phyloP scores from a whole-genome alignment of 148 eudicot species.

The Vaccinium vitisidaea region DNA sequence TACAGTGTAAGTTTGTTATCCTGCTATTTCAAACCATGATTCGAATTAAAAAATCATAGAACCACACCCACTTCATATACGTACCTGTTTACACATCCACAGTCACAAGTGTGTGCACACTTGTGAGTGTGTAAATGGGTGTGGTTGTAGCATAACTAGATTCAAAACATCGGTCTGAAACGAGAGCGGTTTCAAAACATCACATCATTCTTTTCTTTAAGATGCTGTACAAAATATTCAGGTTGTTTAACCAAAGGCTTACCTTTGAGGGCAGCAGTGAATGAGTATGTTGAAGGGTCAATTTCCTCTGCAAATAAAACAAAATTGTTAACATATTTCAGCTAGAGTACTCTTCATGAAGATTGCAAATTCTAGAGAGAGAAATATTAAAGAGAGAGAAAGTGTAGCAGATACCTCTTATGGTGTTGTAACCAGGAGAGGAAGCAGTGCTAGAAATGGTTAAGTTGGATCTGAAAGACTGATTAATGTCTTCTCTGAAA shows the following conservation, averaged over 20 bases:
- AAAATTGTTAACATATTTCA: neutral
- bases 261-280: constrained; percentile 92
- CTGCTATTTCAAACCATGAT: neutral
- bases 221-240: neutral
- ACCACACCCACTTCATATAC: no score
- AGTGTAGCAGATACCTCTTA: constrained; percentile 47
- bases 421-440: constrained; percentile 71
- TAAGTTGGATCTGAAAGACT: constrained; percentile 64
- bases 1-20: neutral
- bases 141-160: no score
- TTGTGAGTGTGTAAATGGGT: no score
- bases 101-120: no score
- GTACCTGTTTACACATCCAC: no score
- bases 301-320: constrained; percentile 61
- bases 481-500: constrained; percentile 57
- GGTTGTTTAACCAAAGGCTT: neutral
- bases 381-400: neutral
- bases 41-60: no score
- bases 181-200: neutral
- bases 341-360: neutral
- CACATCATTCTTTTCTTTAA: neutral
- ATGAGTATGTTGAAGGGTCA: constrained; percentile 92
- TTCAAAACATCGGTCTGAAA: neutral
- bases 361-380: neutral
- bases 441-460: constrained; percentile 92